Evolutionary conservation across 306 rosid genomes (phyloP).

Genomic region (Clitoria ternatea): DNA sequence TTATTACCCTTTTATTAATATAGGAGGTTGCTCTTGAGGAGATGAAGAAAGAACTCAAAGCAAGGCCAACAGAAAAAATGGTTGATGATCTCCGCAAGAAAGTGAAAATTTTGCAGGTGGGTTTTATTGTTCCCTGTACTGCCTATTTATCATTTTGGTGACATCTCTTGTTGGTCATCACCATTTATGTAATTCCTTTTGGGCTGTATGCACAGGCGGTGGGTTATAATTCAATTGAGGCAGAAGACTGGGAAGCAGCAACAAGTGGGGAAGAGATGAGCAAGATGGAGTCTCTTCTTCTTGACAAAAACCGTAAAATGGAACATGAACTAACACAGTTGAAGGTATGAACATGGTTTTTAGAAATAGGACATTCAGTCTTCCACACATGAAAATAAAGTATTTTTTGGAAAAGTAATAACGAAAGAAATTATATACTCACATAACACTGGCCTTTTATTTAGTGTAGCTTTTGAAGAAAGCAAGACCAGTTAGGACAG

Average conservation of each 20-base stretch:
- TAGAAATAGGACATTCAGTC: neutral
- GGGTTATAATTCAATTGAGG: constrained; percentile 95
- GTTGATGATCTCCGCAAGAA: constrained; percentile 87
- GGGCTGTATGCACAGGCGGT: constrained; percentile 62
- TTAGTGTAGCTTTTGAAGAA: constrained; percentile 6
- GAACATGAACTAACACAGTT: constrained; percentile 90
- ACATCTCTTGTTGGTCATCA: constrained; percentile 10
- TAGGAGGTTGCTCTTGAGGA: constrained; percentile 71
- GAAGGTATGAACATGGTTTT: constrained; percentile 52
- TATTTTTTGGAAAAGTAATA: neutral
- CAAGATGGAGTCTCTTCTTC: constrained; percentile 99
- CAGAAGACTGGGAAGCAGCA: constrained; percentile 98
- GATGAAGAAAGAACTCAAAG: constrained; percentile 85
- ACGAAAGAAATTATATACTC: neutral
- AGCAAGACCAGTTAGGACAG: neutral
- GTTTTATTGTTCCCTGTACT: constrained; percentile 13
- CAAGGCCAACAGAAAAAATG: constrained; percentile 79
- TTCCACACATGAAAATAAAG: neutral
- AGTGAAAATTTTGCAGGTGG: constrained; percentile 94
- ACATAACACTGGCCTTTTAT: constrained; percentile 3
- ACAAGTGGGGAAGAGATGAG: constrained; percentile 99
- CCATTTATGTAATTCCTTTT: constrained; percentile 21
- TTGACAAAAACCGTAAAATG: constrained; percentile 96
- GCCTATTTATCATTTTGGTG: neutral
- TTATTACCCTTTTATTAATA: constrained; percentile 10